Evolutionary conservation across 2,329 filamentous ascomycete genomes (phyloP).

Genomic region (Ophiostoma novo-ulmi): DNA sequence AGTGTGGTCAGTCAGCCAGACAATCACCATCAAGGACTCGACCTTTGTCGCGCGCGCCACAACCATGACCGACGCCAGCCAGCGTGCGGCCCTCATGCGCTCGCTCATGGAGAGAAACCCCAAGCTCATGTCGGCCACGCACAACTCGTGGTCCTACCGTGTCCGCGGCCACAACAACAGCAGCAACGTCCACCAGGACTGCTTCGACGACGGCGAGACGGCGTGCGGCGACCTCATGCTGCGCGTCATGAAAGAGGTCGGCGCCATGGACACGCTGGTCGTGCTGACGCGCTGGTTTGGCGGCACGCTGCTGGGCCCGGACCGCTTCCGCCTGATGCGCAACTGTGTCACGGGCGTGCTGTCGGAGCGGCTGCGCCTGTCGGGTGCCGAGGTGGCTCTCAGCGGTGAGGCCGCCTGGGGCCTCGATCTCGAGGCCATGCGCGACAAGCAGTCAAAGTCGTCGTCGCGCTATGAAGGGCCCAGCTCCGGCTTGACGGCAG

Average conservation of each 20-base stretch:
- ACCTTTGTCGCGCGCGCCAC: constrained; percentile 54
- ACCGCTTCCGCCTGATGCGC: constrained; percentile 59
- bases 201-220: constrained; percentile 57
- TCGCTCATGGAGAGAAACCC: constrained; percentile 46
- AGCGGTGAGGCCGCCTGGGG: constrained; percentile 57
- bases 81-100: constrained; percentile 43
- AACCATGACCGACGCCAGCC: constrained; percentile 36
- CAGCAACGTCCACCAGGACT: constrained; percentile 41
- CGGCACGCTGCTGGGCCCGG: constrained; percentile 55
- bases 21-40: constrained; percentile 49
- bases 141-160: constrained; percentile 55
- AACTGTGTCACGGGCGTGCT: constrained; percentile 52
- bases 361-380: constrained; percentile 44
- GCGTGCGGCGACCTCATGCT: constrained; percentile 55
- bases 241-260: constrained; percentile 47
- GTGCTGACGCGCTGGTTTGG: constrained; percentile 60
- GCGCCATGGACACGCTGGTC: constrained; percentile 49
- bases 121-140: constrained; percentile 49
- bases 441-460: constrained; percentile 28
- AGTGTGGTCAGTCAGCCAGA: constrained; percentile 49
- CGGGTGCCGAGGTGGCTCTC: constrained; percentile 39
- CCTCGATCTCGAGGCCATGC: constrained; percentile 51
- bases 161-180: constrained; percentile 27
- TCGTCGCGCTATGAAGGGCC: constrained; percentile 24
- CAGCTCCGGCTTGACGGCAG: constrained; percentile 32